Evolutionary conservation across 1,139 yeast genomes (phyloP), one percentile per base, ranked within the genome.

Genomic region (Taphrina pruni): DNA sequence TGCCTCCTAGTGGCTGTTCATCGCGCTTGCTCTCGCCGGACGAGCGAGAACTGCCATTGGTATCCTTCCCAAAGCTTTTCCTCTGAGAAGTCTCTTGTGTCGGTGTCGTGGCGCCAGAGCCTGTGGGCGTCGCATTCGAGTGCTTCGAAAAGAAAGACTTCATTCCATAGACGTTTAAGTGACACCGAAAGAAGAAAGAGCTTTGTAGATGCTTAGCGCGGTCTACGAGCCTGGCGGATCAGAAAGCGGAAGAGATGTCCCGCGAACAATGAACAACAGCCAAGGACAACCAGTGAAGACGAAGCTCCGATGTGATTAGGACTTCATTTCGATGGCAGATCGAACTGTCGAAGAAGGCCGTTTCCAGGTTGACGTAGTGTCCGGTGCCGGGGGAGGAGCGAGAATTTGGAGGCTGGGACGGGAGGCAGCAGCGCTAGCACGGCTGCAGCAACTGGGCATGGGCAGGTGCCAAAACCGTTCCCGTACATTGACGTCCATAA

Each of bases 21-120:
- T 65, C 69, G 39, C 69, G 64, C 50, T 50, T 65, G 32, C 50
- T 61, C 52, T 57, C 64, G n/a, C 58, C 58, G 26, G 64, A 58
- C n/a, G 62, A 55, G 26, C 64, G 38, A 9, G 50, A 36, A 48
- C 57, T 51, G 26, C 35, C 54, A 26, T 38, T 35, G 14, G 57
- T n/a, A n/a, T 50, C 57, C 39, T 50, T 38, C 2, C 50, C 48
- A n/a, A 39, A 60, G 36, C 57, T 60, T 38, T 60, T 58, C 17
- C 54, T 35, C 21, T 60, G 46, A 17, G 57, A 36, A 17, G 17
- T 20, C 36, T 50, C 56, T 39, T 50, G 65, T n/a, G 46, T 36
- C 8, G 65, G 65, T 11, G 65, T 60, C 38, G 65, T 50, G 6
- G 56, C 38, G 26, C 65, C 65, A 11, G 65, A 50, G 50, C 43